Base-by-base conservation (phyloP, 805 yeast genomes). In the Torulaspora delbrueckii region DNA sequence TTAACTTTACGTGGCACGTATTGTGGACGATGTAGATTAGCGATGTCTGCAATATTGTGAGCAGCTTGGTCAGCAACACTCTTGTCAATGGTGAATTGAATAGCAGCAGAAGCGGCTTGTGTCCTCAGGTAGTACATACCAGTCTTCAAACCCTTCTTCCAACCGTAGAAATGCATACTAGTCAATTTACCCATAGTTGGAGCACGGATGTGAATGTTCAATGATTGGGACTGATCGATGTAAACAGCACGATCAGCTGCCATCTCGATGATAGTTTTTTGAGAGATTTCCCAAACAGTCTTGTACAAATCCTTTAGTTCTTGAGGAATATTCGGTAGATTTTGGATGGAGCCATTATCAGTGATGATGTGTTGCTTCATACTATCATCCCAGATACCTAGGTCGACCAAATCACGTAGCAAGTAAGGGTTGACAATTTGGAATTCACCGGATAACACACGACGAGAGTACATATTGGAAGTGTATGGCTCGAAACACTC, bases 81-180 rank as follows among this genome's bases (percentile, higher is more conserved):
- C 71, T 86, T 67, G 55, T 80, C 86, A 43, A 84, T 76, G 13
- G 93, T 85, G 68, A 89, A 91, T 72, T 91, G 95, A 63, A 93
- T 93, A 39, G 99, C 97, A 42, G 96, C 86, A 35, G 96, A 79
- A 16, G 99, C 99, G 50, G 98, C 96, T 75, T 87, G 95, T 8
- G 98, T 91, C 70, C 98, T 83, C 67, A 93, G 74, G 70, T 93
- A 93, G 75, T 93, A 93, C 95, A 93, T 91, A 62, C 99, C 99
- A 4, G 99, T 93, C 77, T 93, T 93, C 65, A 93, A 78, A 50
- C 99, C 99, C 74, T 86, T 88, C 74, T 86, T 86, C 99, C 99
- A 93, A 39, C 96, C 98, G 65, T 93, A 91, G 75, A 93, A 93
- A 68, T 93, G 99, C 97, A 93, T 93, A 54, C 93, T 81, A 5